A percentile compares a stretch with the other conserved stretches of the same genome.
Evolutionary conservation across 768 basidiomycete species (phyloP).

Genomic region (Kwoniella dejecticola): DNA sequence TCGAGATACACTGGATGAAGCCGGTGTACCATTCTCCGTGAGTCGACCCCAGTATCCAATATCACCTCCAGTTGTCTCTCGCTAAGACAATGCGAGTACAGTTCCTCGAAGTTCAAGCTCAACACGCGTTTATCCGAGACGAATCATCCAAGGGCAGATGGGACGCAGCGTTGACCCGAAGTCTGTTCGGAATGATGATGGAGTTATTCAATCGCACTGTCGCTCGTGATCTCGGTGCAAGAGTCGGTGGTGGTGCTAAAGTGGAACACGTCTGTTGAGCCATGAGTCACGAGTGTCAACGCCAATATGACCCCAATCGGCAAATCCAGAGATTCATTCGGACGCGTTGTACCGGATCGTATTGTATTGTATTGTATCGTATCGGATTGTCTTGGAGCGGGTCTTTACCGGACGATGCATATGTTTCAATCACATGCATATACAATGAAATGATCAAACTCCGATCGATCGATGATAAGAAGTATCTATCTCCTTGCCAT

Average conservation of each 20-base stretch:
- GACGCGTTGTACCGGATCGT: too few species aligned
- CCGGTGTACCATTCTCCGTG: slow-evolving; percentile 70
- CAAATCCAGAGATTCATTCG: too few species aligned
- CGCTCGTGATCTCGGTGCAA: slow-evolving; percentile 79
- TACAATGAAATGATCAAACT: too few species aligned
- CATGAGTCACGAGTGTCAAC: neutral
- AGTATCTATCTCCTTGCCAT: too few species aligned
- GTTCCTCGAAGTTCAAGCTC: slow-evolving; percentile 95
- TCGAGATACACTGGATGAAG: slow-evolving; percentile 77
- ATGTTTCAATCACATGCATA: too few species aligned
- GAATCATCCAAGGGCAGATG: slow-evolving; percentile 89
- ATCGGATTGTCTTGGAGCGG: too few species aligned
- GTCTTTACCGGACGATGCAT: too few species aligned
- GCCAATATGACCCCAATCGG: too few species aligned
- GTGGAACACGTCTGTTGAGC: slow-evolving; percentile 76
- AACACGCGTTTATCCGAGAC: slow-evolving; percentile 94
- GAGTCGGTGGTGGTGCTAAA: slow-evolving; percentile 58
- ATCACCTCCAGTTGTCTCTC: neutral
- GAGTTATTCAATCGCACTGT: slow-evolving; percentile 90
- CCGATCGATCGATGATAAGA: too few species aligned
- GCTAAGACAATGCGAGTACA: slow-evolving; percentile 46
- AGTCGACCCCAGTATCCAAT: slow-evolving; percentile 41
- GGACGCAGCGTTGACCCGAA: slow-evolving; percentile 87
- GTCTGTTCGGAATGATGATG: slow-evolving; percentile 81
- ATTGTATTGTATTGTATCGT: too few species aligned